phyloP scores from a whole-genome alignment of 768 basidiomycete species.

The Nidularia pulvinata region DNA sequence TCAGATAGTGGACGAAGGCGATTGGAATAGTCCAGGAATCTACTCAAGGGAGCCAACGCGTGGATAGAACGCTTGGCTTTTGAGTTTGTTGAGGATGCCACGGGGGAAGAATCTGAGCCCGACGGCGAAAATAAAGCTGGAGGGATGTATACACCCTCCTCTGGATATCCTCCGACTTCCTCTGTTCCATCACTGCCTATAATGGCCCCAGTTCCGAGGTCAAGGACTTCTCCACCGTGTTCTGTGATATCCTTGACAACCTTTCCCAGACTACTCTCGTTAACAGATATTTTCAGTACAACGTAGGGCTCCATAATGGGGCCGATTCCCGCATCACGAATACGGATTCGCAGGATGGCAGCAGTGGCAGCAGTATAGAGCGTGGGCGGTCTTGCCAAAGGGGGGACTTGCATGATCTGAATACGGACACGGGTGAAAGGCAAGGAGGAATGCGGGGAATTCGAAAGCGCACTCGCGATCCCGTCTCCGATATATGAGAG shows the following conservation, averaged over 20 bases:
- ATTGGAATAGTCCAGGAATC: conserved; percentile 79
- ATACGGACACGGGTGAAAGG: conserved; percentile 67
- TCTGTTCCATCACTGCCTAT: conserved; percentile 29
- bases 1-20: conserved; percentile 80
- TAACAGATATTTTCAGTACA: conserved; percentile 63
- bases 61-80: conserved; percentile 60
- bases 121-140: conserved; percentile 80
- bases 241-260: conserved; percentile 86
- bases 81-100: conserved; percentile 13
- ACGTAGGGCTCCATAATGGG: conserved; percentile 82
- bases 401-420: conserved; percentile 41
- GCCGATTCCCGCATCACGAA: conserved; percentile 67
- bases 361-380: conserved; percentile 68
- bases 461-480: conserved; percentile 69
- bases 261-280: conserved; percentile 69
- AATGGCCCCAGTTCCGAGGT: conserved; percentile 51
- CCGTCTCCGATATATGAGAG: conserved; percentile 64
- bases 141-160: conserved; percentile 75
- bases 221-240: conserved; percentile 75
- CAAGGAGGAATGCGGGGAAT: conserved; percentile 77
- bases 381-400: conserved; percentile 45
- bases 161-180: conserved; percentile 43
- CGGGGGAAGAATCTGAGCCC: conserved; percentile 23
- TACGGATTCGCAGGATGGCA: conserved; percentile 57
- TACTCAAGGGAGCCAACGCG: conserved; percentile 77